phyloP scores from a whole-genome alignment of 2,329 filamentous ascomycete species.

The Venturia aucupariae region DNA sequence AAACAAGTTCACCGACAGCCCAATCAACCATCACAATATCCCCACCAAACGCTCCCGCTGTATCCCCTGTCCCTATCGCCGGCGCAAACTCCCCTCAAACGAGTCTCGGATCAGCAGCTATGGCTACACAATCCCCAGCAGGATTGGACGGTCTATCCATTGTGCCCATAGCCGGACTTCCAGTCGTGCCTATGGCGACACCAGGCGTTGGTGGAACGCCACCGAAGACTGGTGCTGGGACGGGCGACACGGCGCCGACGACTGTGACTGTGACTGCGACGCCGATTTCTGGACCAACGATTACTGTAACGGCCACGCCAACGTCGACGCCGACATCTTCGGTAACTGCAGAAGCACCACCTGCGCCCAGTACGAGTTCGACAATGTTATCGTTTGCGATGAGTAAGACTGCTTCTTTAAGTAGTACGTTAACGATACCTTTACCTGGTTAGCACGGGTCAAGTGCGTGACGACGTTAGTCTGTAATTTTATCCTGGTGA shows the following conservation, averaged over 20 bases:
- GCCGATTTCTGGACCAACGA: not conserved
- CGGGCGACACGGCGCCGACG: not conserved
- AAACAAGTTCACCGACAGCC: not conserved
- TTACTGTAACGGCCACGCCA: not conserved
- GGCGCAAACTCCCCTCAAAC: slow-evolving; percentile 1
- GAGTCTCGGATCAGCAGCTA: not conserved
- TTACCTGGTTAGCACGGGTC: slow-evolving; percentile 4
- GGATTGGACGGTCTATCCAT: not conserved
- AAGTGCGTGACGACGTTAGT: no score
- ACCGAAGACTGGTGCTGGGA: not conserved
- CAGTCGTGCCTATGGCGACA: not conserved
- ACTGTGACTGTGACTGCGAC: not conserved
- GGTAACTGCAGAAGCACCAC: not conserved
- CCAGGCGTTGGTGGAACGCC: not conserved
- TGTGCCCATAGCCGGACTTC: not conserved
- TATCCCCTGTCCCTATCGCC: not conserved
- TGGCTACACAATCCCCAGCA: not conserved
- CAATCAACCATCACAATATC: not conserved
- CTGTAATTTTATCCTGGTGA: no score
- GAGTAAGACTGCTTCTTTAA: not conserved
- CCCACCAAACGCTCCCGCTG: not conserved
- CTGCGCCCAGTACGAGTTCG: not conserved
- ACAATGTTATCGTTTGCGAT: not conserved
- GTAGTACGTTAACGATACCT: not conserved
- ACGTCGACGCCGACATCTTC: not conserved